Evolutionary conservation across 2,329 filamentous ascomycete genomes (phyloP).

Genomic region (Botrytis galanthina): DNA sequence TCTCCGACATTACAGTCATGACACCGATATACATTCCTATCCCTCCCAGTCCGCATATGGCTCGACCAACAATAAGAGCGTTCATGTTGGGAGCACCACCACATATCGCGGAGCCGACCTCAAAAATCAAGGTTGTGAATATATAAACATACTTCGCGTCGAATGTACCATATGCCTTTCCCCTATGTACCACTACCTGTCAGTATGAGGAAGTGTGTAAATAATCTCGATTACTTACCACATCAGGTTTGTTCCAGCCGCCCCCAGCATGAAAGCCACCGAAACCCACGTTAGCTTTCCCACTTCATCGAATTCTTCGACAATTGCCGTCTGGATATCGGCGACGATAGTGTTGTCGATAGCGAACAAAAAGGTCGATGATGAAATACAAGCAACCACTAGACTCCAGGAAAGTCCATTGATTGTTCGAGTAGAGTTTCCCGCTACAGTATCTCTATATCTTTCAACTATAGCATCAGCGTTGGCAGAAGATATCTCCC

Average conservation of each 20-base stretch:
- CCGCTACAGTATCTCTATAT: neutral
- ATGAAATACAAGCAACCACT: neutral
- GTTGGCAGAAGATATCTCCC: neutral
- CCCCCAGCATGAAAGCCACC: conserved; percentile 42
- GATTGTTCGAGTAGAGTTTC: neutral
- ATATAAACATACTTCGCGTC: conserved; percentile 31
- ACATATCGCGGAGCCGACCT: conserved; percentile 34
- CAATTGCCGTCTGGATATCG: conserved; percentile 44
- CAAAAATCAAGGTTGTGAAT: conserved; percentile 24
- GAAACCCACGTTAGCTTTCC: conserved; percentile 43
- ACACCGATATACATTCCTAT: conserved; percentile 43
- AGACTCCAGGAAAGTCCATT: neutral
- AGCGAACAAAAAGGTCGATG: conserved; percentile 18
- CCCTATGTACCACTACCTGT: conserved; percentile 23
- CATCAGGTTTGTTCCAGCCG: neutral
- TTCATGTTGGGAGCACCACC: conserved; percentile 37
- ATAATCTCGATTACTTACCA: neutral
- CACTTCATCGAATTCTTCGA: conserved; percentile 39
- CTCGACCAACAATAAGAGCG: conserved; percentile 47
- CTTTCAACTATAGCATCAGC: neutral
- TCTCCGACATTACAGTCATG: conserved; percentile 40
- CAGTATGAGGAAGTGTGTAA: neutral
- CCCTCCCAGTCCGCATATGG: conserved; percentile 40
- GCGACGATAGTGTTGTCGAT: conserved; percentile 40
- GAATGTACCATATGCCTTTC: conserved; percentile 29